phyloP scores from a whole-genome alignment of 495 filamentous ascomycete genomes.

The Aspergillus diversus region DNA sequence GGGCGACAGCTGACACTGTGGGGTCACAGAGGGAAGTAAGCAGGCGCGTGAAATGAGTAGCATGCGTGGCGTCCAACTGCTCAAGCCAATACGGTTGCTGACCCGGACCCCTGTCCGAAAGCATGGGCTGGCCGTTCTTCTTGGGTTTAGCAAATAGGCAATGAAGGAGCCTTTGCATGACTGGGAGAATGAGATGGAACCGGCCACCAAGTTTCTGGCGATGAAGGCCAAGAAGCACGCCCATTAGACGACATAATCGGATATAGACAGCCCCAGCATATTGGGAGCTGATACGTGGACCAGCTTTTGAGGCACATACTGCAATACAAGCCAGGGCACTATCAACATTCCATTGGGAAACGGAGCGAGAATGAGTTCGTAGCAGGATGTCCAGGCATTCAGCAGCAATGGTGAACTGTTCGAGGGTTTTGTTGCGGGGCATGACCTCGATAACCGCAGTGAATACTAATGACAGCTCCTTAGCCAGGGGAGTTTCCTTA shows the following conservation, averaged over 20 bases:
- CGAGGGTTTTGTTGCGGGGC: conserved; percentile 43
- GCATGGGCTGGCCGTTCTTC: conserved; percentile 47
- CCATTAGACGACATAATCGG: conserved; percentile 62
- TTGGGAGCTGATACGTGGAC: conserved; percentile 39
- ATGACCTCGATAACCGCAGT: conserved; percentile 37
- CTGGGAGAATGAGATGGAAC: conserved; percentile 68
- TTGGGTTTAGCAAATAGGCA: conserved; percentile 63
- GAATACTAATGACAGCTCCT: conserved; percentile 42
- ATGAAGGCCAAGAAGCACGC: conserved; percentile 58
- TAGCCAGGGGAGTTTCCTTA: conserved; percentile 40
- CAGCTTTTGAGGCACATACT: conserved; percentile 50
- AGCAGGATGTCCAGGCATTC: conserved; percentile 61
- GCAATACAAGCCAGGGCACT: conserved; percentile 60
- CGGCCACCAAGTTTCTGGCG: conserved; percentile 70
- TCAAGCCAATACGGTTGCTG: conserved; percentile 52
- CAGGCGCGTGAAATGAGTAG: conserved; percentile 67
- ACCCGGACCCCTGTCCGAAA: conserved; percentile 24
- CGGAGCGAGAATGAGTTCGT: conserved; percentile 53
- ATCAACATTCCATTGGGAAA: conserved; percentile 75
- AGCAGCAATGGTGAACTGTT: conserved; percentile 59
- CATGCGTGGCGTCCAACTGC: conserved; percentile 53
- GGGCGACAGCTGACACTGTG: conserved; percentile 69
- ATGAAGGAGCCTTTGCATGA: conserved; percentile 65
- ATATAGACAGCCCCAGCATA: conserved; percentile 60
- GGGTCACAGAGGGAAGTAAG: conserved; percentile 80